Evolutionary conservation across 345 rosid species (phyloP), one percentile per base, ranked within the genome.

Genomic region (Geranium brycei): DNA sequence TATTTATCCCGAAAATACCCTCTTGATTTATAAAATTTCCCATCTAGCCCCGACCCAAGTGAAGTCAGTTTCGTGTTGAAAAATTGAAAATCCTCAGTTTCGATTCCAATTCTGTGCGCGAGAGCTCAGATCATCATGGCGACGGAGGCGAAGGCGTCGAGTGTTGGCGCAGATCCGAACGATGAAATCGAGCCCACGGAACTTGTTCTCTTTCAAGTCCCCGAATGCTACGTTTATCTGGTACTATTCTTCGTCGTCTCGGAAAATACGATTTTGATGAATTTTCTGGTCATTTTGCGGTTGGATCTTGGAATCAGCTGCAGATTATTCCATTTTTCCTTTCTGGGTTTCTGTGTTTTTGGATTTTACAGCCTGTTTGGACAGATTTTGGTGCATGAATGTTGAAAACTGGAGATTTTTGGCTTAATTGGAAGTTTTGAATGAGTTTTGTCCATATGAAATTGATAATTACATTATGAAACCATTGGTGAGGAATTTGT

Each of bases 141-240:
- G 53, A 13, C 53, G 53, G 15, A 11, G 11, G 13, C 53, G 77
- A 73, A 66, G 64, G 68, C 51, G 38, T 40, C 60, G 8, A 59
- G 60, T 62, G 79, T 69, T 71, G 3, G 14, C 15, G 66, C 51
- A 56, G 80, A 74, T 31, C 82, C 70, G 65, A 71, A 32, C 72
- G 96, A 84, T 59, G 92, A 80, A 67, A 66, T 69, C 16, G 95
- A 85, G 67, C 77, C 77, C 12, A 61, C 88, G 40, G 99, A 93
- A 83, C 79, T 93, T 62, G 58, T 86, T 71, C 85, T 87, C 30
- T 92, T 85, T 78, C 91, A 87, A 72, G 95, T 93, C 62, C 75
- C 97, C 61, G 97, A 93, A 79, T 90, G 95, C 74, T 92, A 92
- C 69, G 97, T 89, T 70, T 87, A 90, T 79, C 62, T 86, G 88